phyloP scores from a whole-genome alignment of 83 land plant species.

The Larix sibirica region DNA sequence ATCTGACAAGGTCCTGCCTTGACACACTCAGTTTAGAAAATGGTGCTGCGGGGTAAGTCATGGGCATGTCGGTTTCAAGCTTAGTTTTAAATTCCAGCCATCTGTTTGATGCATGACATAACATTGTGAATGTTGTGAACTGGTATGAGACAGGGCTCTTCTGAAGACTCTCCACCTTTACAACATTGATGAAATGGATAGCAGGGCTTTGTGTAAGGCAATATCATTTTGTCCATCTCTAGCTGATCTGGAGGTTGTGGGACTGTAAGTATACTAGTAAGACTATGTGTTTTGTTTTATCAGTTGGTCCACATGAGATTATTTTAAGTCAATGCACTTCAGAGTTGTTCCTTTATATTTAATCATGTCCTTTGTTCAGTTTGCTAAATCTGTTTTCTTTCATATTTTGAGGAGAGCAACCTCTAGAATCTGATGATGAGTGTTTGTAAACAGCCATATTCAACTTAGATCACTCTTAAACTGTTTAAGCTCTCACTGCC shows the following conservation, averaged over 20 bases:
- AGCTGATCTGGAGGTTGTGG: conserved; percentile 73
- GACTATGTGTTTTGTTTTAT: neutral
- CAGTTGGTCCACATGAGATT: neutral
- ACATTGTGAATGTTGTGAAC: neutral
- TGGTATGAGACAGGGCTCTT: conserved; percentile 37
- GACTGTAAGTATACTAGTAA: conserved; percentile 60
- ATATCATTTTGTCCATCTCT: conserved; percentile 68
- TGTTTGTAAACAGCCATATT: conserved; percentile 38
- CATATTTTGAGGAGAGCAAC: neutral
- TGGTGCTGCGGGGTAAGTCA: conserved; percentile 66
- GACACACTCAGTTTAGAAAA: conserved; percentile 36
- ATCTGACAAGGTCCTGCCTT: conserved; percentile 66
- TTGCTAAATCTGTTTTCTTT: neutral
- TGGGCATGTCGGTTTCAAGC: neutral
- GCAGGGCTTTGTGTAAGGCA: conserved; percentile 48
- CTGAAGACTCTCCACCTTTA: conserved; percentile 67
- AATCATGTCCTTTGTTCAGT: neutral
- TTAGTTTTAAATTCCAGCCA: neutral
- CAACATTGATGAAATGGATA: conserved; percentile 78
- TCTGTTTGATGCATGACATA: neutral
- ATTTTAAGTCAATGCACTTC: neutral
- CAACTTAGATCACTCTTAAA: conserved; percentile 45
- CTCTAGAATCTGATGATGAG: neutral
- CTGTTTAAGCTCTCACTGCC: conserved; percentile 42
- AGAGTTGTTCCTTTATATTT: conserved; percentile 12